Percentiles rank a stretch among this genome's conserved stretches.
Evolutionary conservation across 352 stramenopile species (phyloP).

Genomic region (Blastocystis sp.): DNA sequence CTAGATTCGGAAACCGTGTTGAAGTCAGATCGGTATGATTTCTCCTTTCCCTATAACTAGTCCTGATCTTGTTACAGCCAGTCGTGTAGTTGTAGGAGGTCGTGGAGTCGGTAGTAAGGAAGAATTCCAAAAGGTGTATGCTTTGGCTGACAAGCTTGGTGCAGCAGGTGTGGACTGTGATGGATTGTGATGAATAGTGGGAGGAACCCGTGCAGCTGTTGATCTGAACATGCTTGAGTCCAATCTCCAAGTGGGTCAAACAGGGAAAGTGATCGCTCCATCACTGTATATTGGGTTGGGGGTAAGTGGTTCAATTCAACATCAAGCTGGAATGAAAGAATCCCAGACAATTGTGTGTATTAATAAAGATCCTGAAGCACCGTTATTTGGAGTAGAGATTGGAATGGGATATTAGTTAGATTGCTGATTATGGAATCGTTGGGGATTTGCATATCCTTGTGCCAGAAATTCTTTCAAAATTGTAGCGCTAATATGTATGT

Average conservation of each 20-base stretch:
- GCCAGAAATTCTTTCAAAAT: slow-evolving; percentile 91
- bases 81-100: slow-evolving; percentile 88
- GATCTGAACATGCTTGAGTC: slow-evolving; percentile 69
- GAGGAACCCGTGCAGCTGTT: slow-evolving; percentile 89
- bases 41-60: slow-evolving; percentile 85
- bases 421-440: slow-evolving; percentile 92
- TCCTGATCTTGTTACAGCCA: slow-evolving; percentile 84
- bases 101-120: slow-evolving; percentile 90
- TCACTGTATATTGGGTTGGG: slow-evolving; percentile 91
- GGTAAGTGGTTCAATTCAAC: slow-evolving; percentile 97
- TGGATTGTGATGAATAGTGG: slow-evolving; percentile 70
- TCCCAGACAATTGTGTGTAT: slow-evolving; percentile 98
- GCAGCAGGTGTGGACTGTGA: slow-evolving; percentile 70
- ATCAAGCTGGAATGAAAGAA: slow-evolving; percentile 99
- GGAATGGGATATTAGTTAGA: not conserved
- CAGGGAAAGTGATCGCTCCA: slow-evolving; percentile 93
- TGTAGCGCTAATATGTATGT: slow-evolving; percentile 68
- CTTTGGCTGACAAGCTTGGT: slow-evolving; percentile 90
- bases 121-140: slow-evolving; percentile 94
- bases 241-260: slow-evolving; percentile 87
- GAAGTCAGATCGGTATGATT: slow-evolving; percentile 83
- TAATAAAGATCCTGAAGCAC: slow-evolving; percentile 97
- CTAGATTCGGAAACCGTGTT: slow-evolving; percentile 64
- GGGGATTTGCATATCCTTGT: slow-evolving; percentile 91
- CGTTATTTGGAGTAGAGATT: slow-evolving; percentile 88